phyloP scores from a whole-genome alignment of 2,329 filamentous ascomycete species.

The Fusarium citri region DNA sequence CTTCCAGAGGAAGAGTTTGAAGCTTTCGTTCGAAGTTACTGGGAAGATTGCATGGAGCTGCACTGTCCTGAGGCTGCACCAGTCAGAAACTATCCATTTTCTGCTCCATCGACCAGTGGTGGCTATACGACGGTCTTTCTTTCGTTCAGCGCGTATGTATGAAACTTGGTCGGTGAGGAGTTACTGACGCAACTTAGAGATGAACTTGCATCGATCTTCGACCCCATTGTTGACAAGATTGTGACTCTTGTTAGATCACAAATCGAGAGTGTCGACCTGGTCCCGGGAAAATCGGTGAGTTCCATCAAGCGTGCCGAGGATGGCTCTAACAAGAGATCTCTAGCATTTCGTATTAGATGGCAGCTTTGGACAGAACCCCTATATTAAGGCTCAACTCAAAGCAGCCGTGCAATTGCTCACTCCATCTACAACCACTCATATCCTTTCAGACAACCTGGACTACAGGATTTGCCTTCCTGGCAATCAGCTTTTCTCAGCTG shows the following conservation, averaged over 20 bases:
- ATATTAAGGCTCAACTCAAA: background rate
- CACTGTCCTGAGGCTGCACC: background rate
- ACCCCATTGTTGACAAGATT: background rate
- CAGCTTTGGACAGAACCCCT: background rate
- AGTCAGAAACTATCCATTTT: background rate
- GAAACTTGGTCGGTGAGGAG: no score
- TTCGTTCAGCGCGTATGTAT: background rate
- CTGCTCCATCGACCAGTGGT: background rate
- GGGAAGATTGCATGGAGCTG: background rate
- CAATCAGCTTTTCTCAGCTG: background rate
- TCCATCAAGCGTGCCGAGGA: background rate
- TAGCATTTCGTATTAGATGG: background rate
- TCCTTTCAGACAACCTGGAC: accelerated
- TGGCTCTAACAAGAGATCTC: no score
- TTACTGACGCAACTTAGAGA: background rate
- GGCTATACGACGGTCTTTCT: background rate
- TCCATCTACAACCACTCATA: background rate
- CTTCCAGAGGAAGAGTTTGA: background rate
- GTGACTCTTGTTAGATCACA: background rate
- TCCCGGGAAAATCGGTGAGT: background rate
- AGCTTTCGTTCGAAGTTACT: background rate
- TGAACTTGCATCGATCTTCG: background rate
- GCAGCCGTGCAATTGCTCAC: background rate
- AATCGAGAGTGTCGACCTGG: background rate
- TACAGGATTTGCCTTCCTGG: accelerated